A percentile compares a stretch with the other conserved stretches of the same genome.
These are phyloP conservation scores for Glycine tomentella DNA, from an alignment of 306 rosid genomes.

Conservation along the genomic window DNA sequence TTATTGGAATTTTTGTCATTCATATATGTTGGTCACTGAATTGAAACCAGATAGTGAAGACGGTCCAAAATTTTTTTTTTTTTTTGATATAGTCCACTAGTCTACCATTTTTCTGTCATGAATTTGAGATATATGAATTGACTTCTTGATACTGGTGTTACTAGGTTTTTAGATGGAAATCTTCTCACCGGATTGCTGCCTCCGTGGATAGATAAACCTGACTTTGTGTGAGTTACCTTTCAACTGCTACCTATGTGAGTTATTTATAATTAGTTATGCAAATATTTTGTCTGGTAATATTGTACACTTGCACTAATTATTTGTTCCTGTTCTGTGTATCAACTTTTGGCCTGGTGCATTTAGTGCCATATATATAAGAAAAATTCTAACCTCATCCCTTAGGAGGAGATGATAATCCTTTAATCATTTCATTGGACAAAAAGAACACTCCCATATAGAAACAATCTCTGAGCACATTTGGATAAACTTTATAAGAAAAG, in stretches of 20 bases:
- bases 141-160: conserved; percentile 26
- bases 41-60: not conserved
- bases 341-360: not conserved
- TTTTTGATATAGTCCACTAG: not conserved
- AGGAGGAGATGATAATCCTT: not conserved
- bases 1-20: not conserved
- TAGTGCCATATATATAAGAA: not conserved
- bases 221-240: conserved; percentile 57
- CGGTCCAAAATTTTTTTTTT: not conserved
- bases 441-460: not conserved
- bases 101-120: conserved; percentile 3
- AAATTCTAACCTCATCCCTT: not conserved
- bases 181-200: conserved; percentile 60
- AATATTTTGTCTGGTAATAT: not conserved
- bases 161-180: conserved; percentile 70
- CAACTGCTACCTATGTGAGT: conserved; percentile 19
- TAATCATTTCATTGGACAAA: not conserved
- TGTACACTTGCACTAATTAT: not conserved
- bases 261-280: not conserved
- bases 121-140: conserved; percentile 30
- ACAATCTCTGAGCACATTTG: not conserved
- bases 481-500: not conserved
- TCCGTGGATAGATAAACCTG: conserved; percentile 47
- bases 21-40: not conserved
- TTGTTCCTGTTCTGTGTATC: conserved; percentile 8